phyloP scores from a whole-genome alignment of 2,329 filamentous ascomycete genomes.

The Pseudogymnoascus sp. region DNA sequence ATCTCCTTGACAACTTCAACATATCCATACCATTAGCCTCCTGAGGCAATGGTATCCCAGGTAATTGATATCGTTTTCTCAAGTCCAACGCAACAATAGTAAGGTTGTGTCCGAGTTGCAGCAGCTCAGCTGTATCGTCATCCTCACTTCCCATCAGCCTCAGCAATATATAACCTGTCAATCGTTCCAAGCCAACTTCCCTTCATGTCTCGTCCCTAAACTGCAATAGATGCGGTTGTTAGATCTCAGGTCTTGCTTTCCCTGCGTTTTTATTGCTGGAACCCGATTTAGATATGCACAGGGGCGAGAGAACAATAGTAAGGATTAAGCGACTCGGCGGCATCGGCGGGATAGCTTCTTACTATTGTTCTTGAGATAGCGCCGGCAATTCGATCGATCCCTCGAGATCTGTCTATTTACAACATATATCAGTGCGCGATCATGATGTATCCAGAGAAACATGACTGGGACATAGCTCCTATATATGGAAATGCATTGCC shows the following conservation, averaged over 20 bases:
- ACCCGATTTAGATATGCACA: neutral
- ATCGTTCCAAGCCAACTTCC: neutral
- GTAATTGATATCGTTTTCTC: neutral
- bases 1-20: neutral
- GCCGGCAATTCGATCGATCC: conserved; percentile 3
- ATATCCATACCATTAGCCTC: neutral
- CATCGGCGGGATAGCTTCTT: neutral
- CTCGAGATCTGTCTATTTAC: neutral
- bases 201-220: conserved; percentile 1
- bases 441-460: neutral
- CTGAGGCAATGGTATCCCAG: neutral
- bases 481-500: neutral
- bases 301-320: conserved; percentile 2
- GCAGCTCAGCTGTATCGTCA: neutral
- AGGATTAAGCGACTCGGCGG: neutral
- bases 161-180: conserved; percentile 3
- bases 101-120: neutral
- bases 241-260: neutral
- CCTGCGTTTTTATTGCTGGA: neutral
- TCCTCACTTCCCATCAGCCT: neutral
- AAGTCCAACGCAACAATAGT: neutral
- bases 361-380: conserved; percentile 7
- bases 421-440: neutral
- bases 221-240: neutral
- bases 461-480: neutral